Percentiles rank a stretch among this genome's conserved stretches.
Evolutionary conservation across 306 rosid genomes (phyloP).

Genomic region (Pterocarpus santalinus): DNA sequence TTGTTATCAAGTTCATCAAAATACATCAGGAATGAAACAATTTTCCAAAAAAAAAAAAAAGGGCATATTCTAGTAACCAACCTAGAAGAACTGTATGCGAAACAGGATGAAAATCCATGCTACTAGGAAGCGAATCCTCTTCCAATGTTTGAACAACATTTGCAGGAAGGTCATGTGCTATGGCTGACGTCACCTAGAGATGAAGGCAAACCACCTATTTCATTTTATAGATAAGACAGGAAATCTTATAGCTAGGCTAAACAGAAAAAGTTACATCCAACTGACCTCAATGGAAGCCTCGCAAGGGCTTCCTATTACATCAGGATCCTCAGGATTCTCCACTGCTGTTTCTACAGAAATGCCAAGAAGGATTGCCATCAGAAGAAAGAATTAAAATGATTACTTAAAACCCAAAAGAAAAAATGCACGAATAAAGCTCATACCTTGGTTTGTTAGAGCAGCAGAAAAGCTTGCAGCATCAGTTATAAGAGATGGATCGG

Average conservation of each 20-base stretch:
- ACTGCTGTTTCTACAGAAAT: constrained; percentile 28
- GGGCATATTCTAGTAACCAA: constrained; percentile 18
- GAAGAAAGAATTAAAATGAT: constrained; percentile 7
- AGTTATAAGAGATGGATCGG: constrained; percentile 21
- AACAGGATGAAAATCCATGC: constrained; percentile 51
- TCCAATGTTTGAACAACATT: constrained; percentile 40
- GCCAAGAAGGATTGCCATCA: constrained; percentile 14
- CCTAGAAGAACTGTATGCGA: constrained; percentile 42
- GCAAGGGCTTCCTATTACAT: constrained; percentile 7
- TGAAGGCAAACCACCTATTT: not conserved
- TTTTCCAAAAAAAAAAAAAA: constrained; percentile 10
- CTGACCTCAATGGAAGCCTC: constrained; percentile 38
- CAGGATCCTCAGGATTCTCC: constrained; percentile 47
- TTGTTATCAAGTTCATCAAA: not conserved
- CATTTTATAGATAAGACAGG: constrained; percentile 1
- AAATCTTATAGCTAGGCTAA: constrained; percentile 18
- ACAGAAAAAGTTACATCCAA: constrained; percentile 6
- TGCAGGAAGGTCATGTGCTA: constrained; percentile 15
- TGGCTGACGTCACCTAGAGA: constrained; percentile 35
- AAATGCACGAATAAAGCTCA: constrained; percentile 3
- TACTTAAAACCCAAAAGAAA: not conserved
- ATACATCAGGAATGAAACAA: not conserved
- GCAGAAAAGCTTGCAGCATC: not conserved
- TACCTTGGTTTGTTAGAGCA: constrained; percentile 9
- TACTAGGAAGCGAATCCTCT: constrained; percentile 34